Evolutionary conservation across 805 yeast species (phyloP), one percentile per base, ranked within the genome.

Genomic region (Saccharomycopsis capsularis): DNA sequence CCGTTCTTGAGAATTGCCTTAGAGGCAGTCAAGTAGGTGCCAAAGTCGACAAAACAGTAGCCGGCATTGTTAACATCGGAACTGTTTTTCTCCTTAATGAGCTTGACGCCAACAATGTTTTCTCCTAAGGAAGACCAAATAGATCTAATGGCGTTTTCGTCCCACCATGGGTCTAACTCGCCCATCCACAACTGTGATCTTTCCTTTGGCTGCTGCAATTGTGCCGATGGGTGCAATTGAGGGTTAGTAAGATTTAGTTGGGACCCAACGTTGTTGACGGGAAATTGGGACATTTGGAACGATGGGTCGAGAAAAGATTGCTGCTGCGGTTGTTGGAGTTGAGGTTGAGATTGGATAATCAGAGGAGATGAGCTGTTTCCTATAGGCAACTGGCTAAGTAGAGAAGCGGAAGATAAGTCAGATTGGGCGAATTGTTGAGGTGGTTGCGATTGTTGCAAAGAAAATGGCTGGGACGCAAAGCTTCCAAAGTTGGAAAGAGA

Each of bases 111-210:
- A 65, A 68, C 70, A 13, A 66, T 60, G 21, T 68, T 69, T 55
- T 82, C 86, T n/a, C 93, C 88, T 11, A 82, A 65, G 22, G 73
- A 59, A 3, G 73, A 62, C 96, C 96, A 89, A 41, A 89, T 75
- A 51, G 76, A 75, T 43, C 71, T 71, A 46, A 90, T 74, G 11
- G 75, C 68, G 36, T 68, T 63, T 61, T 89, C 96, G 52, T 84
- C 86, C 89, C 95, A 85, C 62, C 76, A 70, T 7, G 85, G 85
- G 57, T 88, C 96, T 40, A 89, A 67, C 58, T 87, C 96, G 21
- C 96, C 97, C 95, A 89, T 90, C 84, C 90, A 85, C 44, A 85
- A 60, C 48, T 68, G 71, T 24, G 63, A 44, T 22, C 41, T 48
- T 29, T 53, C 54, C 22, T 42, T 45, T 34, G 40, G 39, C n/a